Evolutionary conservation across 768 basidiomycete species (phyloP).

Genomic region (Scleroderma bovista): DNA sequence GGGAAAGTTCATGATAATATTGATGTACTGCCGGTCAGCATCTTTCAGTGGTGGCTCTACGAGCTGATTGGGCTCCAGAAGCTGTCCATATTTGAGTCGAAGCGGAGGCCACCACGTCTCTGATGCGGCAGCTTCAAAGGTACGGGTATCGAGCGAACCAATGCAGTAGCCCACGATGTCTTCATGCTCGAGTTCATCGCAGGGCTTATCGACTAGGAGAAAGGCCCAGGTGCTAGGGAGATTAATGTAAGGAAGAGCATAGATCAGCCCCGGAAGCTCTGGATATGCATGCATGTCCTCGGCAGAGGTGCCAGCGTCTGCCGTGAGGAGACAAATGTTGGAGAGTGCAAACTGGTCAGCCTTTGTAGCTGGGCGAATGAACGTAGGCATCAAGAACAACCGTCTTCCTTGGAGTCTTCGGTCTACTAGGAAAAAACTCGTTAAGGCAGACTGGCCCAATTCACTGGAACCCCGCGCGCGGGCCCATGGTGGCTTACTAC

Average conservation of each 20-base stretch:
- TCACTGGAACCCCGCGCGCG: too few relatives aligned
- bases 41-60: slow-evolving; percentile 13
- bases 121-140: slow-evolving; percentile 50
- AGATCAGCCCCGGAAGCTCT: slow-evolving; percentile 67
- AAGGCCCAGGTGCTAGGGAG: slow-evolving; percentile 66
- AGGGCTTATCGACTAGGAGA: slow-evolving; percentile 52
- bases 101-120: slow-evolving; percentile 65
- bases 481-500: too few relatives aligned
- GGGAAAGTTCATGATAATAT: slow-evolving; percentile 29
- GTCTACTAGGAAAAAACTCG: too few relatives aligned
- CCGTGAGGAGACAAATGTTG: slow-evolving; percentile 70
- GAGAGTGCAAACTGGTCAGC: slow-evolving; percentile 55
- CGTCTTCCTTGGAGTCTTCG: not conserved
- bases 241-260: slow-evolving; percentile 71
- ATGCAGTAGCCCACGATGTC: slow-evolving; percentile 66
- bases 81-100: slow-evolving; percentile 43
- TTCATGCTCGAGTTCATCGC: slow-evolving; percentile 30
- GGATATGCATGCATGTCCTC: slow-evolving; percentile 52
- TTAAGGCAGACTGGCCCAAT: too few relatives aligned
- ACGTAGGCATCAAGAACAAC: slow-evolving; percentile 28
- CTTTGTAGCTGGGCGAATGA: slow-evolving; percentile 51
- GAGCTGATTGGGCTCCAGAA: slow-evolving; percentile 10
- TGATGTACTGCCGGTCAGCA: slow-evolving; percentile 28
- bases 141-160: slow-evolving; percentile 61
- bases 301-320: slow-evolving; percentile 63